Evolutionary conservation across 2,329 filamentous ascomycete genomes (phyloP), one percentile per base, ranked within the genome.

Genomic region (Coniella lustricola): DNA sequence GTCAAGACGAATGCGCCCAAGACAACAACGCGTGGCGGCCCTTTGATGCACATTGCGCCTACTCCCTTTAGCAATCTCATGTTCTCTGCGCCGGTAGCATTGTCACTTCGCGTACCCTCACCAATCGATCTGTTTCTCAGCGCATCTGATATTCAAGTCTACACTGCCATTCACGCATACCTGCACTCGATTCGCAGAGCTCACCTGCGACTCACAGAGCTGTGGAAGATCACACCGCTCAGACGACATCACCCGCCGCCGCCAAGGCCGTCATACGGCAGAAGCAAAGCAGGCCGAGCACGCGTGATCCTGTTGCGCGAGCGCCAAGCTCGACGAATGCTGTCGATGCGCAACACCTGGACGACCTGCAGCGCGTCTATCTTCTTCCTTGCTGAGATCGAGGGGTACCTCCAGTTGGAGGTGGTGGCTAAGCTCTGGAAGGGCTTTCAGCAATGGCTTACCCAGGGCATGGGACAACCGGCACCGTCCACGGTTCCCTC

Each of bases 71-170:
- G 81, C 46, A 90, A 91, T 56, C 72, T 95, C 0, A 74, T 97
- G 4, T 84, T 97, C 51, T 90, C 89, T 2, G 81, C 84, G 0
- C 82, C 90, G 0, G 85, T 84, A 4, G 69, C 73, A 3, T 73
- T 98, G 35, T 80, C 77, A 1, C 74, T 95, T 54, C 79, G 84
- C 34, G 81, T 95, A 8, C 78, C 79, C 2, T 84, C 86, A 2
- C 90, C 93, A 0, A 68, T 97, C 4, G 90, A 97, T 61, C 77
- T 98, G 25, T 95, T 97, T 59, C 78, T 97, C 22, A 82, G 86
- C 10, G 72, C 78, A 3, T 74, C 82, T 1, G 90, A 97, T 59
- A 68, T 95, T 10, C 77, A 85, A 42, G 78, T 80, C 1, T 98
- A 97, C 65, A 86, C 89, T 0, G 76, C 76, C n/a, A 84, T 96